A percentile compares a stretch with the other conserved stretches of the same genome.
These are phyloP conservation scores for Crucihimalaya himalaica DNA, from an alignment of 345 rosid species.

Conservation along the genomic window DNA sequence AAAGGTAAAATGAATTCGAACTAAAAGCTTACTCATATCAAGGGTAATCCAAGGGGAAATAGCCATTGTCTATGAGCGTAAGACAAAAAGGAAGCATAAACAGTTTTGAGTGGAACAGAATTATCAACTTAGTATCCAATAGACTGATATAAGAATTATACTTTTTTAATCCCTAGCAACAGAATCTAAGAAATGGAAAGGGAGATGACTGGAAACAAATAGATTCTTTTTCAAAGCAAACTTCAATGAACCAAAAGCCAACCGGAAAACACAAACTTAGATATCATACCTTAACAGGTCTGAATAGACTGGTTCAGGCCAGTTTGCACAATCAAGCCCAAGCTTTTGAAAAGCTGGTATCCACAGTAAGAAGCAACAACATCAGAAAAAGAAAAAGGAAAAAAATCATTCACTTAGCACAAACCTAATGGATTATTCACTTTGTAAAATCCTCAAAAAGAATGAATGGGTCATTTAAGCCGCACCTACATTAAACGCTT, in stretches of 20 bases:
- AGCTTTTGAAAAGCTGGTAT: conserved; percentile 83
- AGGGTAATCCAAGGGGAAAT: not conserved
- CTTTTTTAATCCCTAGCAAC: not conserved
- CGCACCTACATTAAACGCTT: conserved; percentile 81
- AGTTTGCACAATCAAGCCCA: conserved; percentile 95
- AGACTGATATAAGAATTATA: not conserved
- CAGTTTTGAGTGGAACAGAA: not conserved
- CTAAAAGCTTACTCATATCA: conserved; percentile 1
- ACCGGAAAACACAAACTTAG: not conserved
- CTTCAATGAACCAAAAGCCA: conserved; percentile 17
- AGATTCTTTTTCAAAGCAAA: conserved; percentile 3
- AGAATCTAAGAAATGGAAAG: not conserved
- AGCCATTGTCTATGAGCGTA: not conserved
- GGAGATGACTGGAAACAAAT: not conserved
- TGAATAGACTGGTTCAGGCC: conserved; percentile 80
- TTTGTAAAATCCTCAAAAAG: not conserved
- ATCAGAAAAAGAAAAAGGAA: conserved; percentile 10
- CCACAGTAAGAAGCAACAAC: conserved; percentile 23
- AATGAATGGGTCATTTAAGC: conserved; percentile 28
- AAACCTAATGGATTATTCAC: not conserved
- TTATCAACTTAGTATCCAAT: not conserved
- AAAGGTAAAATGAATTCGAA: conserved; percentile 2
- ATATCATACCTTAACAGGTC: conserved; percentile 67
- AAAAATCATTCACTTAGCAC: conserved; percentile 3
- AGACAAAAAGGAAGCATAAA: not conserved